Conservation (phyloP, 2,329 filamentous ascomycete genomes). For the Trichoderma brevicompactum region DNA sequence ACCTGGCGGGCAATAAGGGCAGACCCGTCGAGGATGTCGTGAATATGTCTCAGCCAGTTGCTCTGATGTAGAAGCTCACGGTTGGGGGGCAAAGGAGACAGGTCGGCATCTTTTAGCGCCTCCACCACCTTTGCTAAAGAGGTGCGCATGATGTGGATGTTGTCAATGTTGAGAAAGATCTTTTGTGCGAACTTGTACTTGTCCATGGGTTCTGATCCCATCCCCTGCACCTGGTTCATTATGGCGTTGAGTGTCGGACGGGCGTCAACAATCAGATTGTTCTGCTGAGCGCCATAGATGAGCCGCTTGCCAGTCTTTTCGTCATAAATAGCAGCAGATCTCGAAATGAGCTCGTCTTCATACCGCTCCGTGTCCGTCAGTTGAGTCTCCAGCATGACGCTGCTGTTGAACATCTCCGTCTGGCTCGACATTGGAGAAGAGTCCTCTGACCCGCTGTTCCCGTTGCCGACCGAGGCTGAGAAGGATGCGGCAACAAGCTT, state of each 20-base stretch:
- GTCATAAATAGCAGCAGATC: conserved; percentile 51
- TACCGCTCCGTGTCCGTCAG: conserved; percentile 65
- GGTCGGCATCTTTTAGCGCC: conserved; percentile 88
- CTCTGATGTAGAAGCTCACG: conserved; percentile 80
- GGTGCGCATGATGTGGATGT: conserved; percentile 96
- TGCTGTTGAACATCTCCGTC: conserved; percentile 49
- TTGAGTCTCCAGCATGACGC: conserved; percentile 50
- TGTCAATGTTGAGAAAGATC: conserved; percentile 92
- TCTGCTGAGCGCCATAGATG: conserved; percentile 89
- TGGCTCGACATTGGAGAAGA: conserved; percentile 51
- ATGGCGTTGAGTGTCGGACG: conserved; percentile 92
- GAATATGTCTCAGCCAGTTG: conserved; percentile 89
- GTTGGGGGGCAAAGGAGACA: conserved; percentile 80
- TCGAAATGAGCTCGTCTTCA: conserved; percentile 68
- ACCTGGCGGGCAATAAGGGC: conserved; percentile 84
- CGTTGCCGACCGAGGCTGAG: conserved; percentile 46
- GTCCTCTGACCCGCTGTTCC: conserved; percentile 38
- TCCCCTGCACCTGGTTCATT: conserved; percentile 89
- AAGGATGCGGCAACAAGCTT: conserved; percentile 92
- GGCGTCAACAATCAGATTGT: conserved; percentile 94
- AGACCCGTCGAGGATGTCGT: conserved; percentile 80
- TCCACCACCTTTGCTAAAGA: conserved; percentile 88
- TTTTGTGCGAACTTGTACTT: conserved; percentile 93
- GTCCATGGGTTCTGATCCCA: conserved; percentile 97
- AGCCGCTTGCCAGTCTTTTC: conserved; percentile 64